These are phyloP conservation scores for Malassezia vespertilionis DNA, from an alignment of 1,284 basidiomycete species.

Conservation along the genomic window DNA sequence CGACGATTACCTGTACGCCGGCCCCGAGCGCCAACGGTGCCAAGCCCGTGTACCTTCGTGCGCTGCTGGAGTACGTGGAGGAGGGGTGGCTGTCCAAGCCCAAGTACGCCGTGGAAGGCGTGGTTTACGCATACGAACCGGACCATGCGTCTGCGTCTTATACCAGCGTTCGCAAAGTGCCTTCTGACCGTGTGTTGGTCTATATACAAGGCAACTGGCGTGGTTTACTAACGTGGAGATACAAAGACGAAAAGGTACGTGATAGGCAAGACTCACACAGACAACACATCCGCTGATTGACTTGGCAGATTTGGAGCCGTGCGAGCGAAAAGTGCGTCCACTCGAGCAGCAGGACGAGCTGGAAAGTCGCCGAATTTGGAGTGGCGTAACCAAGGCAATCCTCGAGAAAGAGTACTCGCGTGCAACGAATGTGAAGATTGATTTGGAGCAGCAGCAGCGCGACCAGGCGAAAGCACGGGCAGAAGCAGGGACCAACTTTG, in stretches of 20 bases:
- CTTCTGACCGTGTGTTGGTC: slow-evolving; percentile 64
- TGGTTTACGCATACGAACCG: slow-evolving; percentile 65
- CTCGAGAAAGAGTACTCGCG: slow-evolving; percentile 66
- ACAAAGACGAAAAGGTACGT: slow-evolving; percentile 57
- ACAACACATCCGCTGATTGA: slow-evolving; percentile 62
- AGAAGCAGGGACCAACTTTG: slow-evolving; percentile 46
- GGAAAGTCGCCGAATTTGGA: slow-evolving; percentile 83
- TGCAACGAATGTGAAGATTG: slow-evolving; percentile 38
- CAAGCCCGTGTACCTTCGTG: slow-evolving; percentile 55
- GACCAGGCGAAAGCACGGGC: slow-evolving; percentile 33
- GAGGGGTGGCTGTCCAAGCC: slow-evolving; percentile 91
- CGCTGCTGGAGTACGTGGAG: slow-evolving; percentile 88
- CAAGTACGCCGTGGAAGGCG: slow-evolving; percentile 76
- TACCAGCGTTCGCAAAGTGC: slow-evolving; percentile 83
- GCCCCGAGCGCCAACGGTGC: slow-evolving; percentile 3
- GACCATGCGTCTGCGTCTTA: slow-evolving; percentile 57
- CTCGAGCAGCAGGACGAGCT: slow-evolving; percentile 64
- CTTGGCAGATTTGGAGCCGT: slow-evolving; percentile 60
- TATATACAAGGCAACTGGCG: slow-evolving; percentile 82
- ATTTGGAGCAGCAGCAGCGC: slow-evolving; percentile 39
- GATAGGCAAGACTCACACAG: too few species aligned
- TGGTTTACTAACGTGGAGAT: slow-evolving; percentile 67
- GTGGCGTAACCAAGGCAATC: slow-evolving; percentile 59
- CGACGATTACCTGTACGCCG: slow-evolving; percentile 34
- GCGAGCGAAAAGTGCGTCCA: slow-evolving; percentile 75